Evolutionary conservation across 768 basidiomycete species (phyloP), one percentile per base, ranked within the genome.

Genomic region (Tephrocybe sp.): DNA sequence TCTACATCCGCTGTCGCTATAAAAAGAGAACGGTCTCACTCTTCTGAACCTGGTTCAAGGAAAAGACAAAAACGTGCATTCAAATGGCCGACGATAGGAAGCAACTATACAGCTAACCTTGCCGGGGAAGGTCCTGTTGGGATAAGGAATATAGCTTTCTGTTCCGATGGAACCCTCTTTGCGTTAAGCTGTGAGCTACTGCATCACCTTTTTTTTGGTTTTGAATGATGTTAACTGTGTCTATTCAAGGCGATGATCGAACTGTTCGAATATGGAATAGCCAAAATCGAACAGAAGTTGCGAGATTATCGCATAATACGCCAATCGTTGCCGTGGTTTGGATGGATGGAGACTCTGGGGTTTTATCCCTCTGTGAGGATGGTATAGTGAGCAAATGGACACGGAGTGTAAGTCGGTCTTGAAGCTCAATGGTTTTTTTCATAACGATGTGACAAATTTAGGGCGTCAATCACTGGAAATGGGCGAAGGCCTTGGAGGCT

Each of bases 251-350:
- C 59, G 65, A 71, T 35, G 84, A 88, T 65, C 72, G 69, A 30
- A 79, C 82, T 17, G 68, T 87, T 42, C 82, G 86, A 39, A 77
- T 88, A 61, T 85, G 83, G 83, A 75, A 74, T 55, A 83, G 73
- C 53, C 47, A 60, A 30, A 69, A 58, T 26, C 67, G 65, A 12
- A 62, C 63, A 35, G 87, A 88, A 66, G 69, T 83, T 42, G 83
- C 82, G 9, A 72, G 77, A 40, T 67, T 88, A 42, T 64, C 73
- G 17, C 82, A 84, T 57, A 77, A 75, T 59, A 67, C 78, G 40
- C 66, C 68, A 2, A 66, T 83, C 8, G 64, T 77, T 22, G 71
- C 73, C 8, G 70, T 81, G 6, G 73, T 72, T 41, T 88, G 86
- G 86, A 72, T 86, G 71, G 75, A 78, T 32, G 73, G 72, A 26